These are phyloP conservation scores for Zygoascus flipseniorum DNA, from an alignment of 805 yeast species.

Conservation along the genomic window DNA sequence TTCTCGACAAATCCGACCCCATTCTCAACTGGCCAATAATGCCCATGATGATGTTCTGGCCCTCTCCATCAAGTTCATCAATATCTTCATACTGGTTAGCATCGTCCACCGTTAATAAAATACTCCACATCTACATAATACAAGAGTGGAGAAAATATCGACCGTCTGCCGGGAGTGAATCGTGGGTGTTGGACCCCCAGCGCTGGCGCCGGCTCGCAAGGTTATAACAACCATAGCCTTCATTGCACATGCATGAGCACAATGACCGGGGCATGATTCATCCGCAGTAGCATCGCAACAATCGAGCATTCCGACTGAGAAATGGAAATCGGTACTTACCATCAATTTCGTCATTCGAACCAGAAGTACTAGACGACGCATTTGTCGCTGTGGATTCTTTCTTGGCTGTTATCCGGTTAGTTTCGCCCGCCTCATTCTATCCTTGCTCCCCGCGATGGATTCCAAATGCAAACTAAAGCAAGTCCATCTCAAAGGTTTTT, in stretches of 20 bases:
- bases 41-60: conserved; percentile 77
- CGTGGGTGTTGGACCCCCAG: too few species aligned
- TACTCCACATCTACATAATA: not conserved
- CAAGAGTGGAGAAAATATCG: too few species aligned
- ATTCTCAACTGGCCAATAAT: conserved; percentile 88
- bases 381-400: not conserved
- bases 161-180: too few species aligned
- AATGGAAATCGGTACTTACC: not conserved
- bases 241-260: too few species aligned
- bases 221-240: too few species aligned
- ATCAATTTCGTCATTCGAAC: not conserved
- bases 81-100: conserved; percentile 40
- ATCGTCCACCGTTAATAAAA: not conserved
- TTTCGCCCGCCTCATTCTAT: not conserved
- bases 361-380: not conserved
- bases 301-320: not conserved
- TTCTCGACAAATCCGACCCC: conserved; percentile 82
- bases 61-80: conserved; percentile 87
- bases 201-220: too few species aligned
- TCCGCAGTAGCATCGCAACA: too few species aligned
- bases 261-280: too few species aligned
- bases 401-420: not conserved
- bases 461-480: not conserved
- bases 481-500: not conserved
- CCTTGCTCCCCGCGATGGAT: not conserved